These are phyloP conservation scores for Amyloporia xantha DNA, from an alignment of 768 basidiomycete species.

Conservation along the genomic window DNA sequence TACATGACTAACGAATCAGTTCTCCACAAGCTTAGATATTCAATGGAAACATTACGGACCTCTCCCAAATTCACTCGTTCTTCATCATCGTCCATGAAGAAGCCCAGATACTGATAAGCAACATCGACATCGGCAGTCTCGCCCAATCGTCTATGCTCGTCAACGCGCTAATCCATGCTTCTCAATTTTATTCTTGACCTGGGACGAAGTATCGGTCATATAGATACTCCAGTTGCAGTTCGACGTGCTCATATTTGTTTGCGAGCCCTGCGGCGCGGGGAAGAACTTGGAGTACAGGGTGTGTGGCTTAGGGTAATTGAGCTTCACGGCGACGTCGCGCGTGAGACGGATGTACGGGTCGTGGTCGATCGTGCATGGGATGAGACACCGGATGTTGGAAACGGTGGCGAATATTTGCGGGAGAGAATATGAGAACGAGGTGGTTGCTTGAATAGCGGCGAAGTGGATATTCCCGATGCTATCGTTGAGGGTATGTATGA, in stretches of 20 bases:
- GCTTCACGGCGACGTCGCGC: constrained; percentile 87
- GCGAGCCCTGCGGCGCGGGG: constrained; percentile 94
- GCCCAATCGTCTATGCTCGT: constrained; percentile 83
- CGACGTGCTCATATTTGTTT: constrained; percentile 99
- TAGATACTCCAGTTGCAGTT: constrained; percentile 89
- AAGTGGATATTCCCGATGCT: constrained; percentile 99
- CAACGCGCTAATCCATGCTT: constrained; percentile 96
- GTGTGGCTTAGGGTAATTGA: constrained; percentile 93
- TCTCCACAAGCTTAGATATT: neutral
- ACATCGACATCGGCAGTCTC: constrained; percentile 96
- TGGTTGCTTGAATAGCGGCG: constrained; percentile 89
- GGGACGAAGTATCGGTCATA: constrained; percentile 88
- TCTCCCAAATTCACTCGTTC: constrained; percentile 70
- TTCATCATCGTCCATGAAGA: constrained; percentile 95
- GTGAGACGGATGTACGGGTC: constrained; percentile 97
- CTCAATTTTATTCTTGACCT: constrained; percentile 98
- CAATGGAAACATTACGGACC: constrained; percentile 36
- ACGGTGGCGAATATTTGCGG: constrained; percentile 90
- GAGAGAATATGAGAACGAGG: constrained; percentile 97
- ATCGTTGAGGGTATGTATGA: constrained; percentile 48
- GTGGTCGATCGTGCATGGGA: constrained; percentile 98
- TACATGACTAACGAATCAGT: constrained; percentile 23
- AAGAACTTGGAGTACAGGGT: constrained; percentile 96
- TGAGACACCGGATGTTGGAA: constrained; percentile 83
- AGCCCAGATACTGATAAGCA: constrained; percentile 88